Percentiles rank a stretch among this genome's conserved stretches.
Conservation (phyloP, 2,329 filamentous ascomycete species). For the Dactylellina parvicollis region DNA sequence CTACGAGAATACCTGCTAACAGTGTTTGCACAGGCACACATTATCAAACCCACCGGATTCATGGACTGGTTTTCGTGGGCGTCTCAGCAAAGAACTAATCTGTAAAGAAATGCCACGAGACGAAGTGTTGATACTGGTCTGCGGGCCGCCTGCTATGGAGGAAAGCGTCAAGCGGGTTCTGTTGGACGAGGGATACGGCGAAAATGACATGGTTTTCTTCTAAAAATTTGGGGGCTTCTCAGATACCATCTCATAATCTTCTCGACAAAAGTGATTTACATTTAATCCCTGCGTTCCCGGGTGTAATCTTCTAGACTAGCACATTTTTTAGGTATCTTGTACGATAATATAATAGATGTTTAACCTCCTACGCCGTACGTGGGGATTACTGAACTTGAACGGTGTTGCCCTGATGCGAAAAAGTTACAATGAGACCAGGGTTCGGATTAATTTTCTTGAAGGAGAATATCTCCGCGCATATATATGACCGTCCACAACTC, state of each 20-base stretch:
- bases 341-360: not conserved
- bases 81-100: conserved; percentile 73
- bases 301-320: not conserved
- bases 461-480: conserved; percentile 48
- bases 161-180: conserved; percentile 70
- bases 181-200: conserved; percentile 73
- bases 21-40: conserved; percentile 67
- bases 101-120: conserved; percentile 68
- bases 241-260: conserved; percentile 9
- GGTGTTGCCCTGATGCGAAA: too few relatives aligned
- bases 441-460: conserved; percentile 4
- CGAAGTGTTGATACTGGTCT: conserved; percentile 74
- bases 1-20: not conserved
- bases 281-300: not conserved
- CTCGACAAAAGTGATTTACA: not conserved
- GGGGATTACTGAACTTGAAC: too few relatives aligned
- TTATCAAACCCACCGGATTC: conserved; percentile 65
- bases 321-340: conserved; percentile 5
- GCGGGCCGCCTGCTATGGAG: conserved; percentile 80
- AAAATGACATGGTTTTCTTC: conserved; percentile 80
- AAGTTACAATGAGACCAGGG: too few relatives aligned
- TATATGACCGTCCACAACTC: not conserved
- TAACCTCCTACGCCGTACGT: not conserved
- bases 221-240: conserved; percentile 60
- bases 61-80: conserved; percentile 76